phyloP scores from a whole-genome alignment of 164 flowering plant species.

The Akebia trifoliata region DNA sequence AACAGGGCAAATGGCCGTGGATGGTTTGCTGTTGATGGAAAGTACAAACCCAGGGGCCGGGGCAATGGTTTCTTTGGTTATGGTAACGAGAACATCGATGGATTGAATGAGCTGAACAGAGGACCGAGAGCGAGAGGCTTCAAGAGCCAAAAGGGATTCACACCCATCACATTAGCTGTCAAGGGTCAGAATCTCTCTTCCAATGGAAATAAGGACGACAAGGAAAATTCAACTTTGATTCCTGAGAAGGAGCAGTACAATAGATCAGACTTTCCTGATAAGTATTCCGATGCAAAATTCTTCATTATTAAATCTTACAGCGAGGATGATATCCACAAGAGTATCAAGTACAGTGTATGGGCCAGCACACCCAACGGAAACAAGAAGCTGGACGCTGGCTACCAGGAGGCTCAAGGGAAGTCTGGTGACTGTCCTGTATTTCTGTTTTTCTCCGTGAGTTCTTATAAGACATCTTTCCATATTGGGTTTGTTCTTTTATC shows the following conservation, averaged over 20 bases:
- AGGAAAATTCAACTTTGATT: conserved; percentile 20
- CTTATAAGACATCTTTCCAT: not conserved
- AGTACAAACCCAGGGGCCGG: conserved; percentile 58
- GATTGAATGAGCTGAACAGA: conserved; percentile 72
- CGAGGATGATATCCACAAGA: conserved; percentile 89
- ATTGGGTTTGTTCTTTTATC: not conserved
- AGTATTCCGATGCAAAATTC: conserved; percentile 66
- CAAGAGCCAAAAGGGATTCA: conserved; percentile 48
- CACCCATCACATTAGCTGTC: conserved; percentile 37
- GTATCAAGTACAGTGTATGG: conserved; percentile 87
- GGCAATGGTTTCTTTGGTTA: conserved; percentile 45
- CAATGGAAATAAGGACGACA: conserved; percentile 32
- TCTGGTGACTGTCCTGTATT: conserved; percentile 63
- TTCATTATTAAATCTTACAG: conserved; percentile 87
- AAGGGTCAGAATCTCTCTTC: conserved; percentile 43
- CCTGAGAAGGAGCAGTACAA: conserved; percentile 62
- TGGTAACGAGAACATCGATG: conserved; percentile 60
- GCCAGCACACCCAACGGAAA: conserved; percentile 89
- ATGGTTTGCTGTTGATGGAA: conserved; percentile 51
- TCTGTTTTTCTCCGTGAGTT: conserved; percentile 75
- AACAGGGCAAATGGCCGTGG: conserved; percentile 42
- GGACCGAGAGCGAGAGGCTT: conserved; percentile 72
- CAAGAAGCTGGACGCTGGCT: conserved; percentile 81
- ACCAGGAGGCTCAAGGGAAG: conserved; percentile 63
- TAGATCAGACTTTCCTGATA: conserved; percentile 52